Percentiles rank a stretch among this genome's conserved stretches.
phyloP scores from a whole-genome alignment of 2,329 filamentous ascomycete genomes.

The Colletotrichum sp. region DNA sequence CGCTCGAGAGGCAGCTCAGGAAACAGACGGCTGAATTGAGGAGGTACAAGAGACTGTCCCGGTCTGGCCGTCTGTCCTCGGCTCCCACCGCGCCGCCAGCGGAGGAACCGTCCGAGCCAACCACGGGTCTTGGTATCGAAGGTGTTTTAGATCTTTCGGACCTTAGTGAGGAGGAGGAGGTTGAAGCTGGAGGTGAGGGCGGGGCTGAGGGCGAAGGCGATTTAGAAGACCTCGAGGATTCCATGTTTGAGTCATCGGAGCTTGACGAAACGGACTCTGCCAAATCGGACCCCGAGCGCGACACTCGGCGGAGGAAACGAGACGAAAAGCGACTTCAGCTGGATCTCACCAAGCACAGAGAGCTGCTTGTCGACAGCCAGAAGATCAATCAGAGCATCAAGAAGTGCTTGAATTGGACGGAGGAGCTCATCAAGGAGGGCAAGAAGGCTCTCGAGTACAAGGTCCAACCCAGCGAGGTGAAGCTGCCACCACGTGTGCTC shows the following conservation, averaged over 20 bases:
- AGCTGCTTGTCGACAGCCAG: conserved; percentile 86
- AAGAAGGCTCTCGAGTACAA: conserved; percentile 85
- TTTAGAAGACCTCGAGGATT: conserved; percentile 52
- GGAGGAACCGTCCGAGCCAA: conserved; percentile 47
- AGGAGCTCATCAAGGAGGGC: conserved; percentile 87
- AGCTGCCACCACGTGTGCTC: conserved; percentile 81
- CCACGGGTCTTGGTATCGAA: conserved; percentile 47
- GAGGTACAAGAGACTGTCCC: conserved; percentile 83
- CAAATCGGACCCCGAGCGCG: conserved; percentile 34
- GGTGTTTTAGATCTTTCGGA: conserved; percentile 50
- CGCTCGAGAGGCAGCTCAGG: conserved; percentile 86
- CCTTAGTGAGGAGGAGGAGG: conserved; percentile 52
- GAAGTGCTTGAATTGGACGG: conserved; percentile 86
- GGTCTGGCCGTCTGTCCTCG: conserved; percentile 74
- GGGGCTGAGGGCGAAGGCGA: conserved; percentile 34
- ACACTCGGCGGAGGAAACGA: conserved; percentile 64
- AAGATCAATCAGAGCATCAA: conserved; percentile 96
- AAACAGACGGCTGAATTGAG: conserved; percentile 91
- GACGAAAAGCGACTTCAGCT: conserved; percentile 86
- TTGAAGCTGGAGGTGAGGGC: conserved; percentile 7
- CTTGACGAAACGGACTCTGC: conserved; percentile 46
- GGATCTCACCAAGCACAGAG: conserved; percentile 87
- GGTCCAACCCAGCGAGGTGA: conserved; percentile 79
- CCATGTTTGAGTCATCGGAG: conserved; percentile 33
- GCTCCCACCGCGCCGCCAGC: conserved; percentile 49